Conservation (phyloP, 805 yeast species). For the Candida hungchunana region DNA sequence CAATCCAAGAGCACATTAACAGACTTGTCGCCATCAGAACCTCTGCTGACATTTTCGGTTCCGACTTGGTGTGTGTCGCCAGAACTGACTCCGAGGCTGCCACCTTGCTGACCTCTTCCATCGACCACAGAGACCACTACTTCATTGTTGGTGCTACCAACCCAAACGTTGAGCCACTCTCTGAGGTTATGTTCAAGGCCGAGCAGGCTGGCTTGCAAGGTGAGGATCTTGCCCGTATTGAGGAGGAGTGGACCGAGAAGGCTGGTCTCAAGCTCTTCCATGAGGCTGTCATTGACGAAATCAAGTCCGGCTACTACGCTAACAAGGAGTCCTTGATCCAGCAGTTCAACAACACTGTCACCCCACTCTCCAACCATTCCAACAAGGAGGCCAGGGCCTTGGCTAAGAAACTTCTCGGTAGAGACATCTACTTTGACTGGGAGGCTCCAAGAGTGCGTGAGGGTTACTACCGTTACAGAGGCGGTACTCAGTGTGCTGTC, state of each 20-base stretch:
- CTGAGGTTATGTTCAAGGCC: constrained; percentile 76
- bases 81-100: constrained; percentile 99
- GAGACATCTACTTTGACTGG: constrained; percentile 90
- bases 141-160: constrained; percentile 89
- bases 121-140: constrained; percentile 92
- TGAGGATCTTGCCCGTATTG: constrained; percentile 63
- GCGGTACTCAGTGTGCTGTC: constrained; percentile 96
- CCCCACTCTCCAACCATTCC: constrained; percentile 72
- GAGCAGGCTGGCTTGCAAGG: constrained; percentile 73
- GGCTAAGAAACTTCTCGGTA: constrained; percentile 72
- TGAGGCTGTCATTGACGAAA: constrained; percentile 86
- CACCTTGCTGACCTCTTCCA: constrained; percentile 87
- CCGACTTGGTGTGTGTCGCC: constrained; percentile 83
- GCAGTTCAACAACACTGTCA: constrained; percentile 62
- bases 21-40: constrained; percentile 92
- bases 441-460: constrained; percentile 92
- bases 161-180: constrained; percentile 70
- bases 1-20: constrained; percentile 95
- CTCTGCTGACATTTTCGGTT: constrained; percentile 88
- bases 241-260: constrained; percentile 72
- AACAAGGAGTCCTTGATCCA: constrained; percentile 61
- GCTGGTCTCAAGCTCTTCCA: constrained; percentile 88
- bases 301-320: constrained; percentile 52
- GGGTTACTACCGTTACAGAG: constrained; percentile 93
- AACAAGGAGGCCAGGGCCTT: constrained; percentile 74